Conservation (phyloP, 2,329 filamentous ascomycete genomes). For the Colletotrichum sp. region DNA sequence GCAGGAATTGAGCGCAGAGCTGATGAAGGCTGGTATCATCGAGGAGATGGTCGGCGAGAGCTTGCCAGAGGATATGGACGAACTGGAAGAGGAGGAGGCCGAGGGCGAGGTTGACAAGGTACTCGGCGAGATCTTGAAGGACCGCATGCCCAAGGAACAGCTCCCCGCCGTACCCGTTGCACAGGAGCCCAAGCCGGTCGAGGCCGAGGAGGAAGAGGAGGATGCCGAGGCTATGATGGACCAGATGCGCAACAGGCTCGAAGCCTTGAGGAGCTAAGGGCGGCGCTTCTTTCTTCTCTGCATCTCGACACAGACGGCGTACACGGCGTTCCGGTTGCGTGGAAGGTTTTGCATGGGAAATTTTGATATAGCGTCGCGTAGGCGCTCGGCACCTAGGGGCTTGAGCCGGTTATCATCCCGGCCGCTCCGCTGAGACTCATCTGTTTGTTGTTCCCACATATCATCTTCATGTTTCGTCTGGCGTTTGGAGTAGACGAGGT, state of each 20-base stretch:
- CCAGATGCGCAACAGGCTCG: conserved; percentile 90
- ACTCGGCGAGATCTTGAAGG: conserved; percentile 87
- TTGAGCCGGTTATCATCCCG: not conserved
- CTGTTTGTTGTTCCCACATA: not conserved
- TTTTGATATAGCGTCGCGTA: not conserved
- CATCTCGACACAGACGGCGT: conserved; percentile 15
- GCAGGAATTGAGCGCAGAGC: conserved; percentile 83
- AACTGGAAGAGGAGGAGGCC: conserved; percentile 74
- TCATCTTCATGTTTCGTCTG: conserved; percentile 1
- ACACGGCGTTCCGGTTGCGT: conserved; percentile 4
- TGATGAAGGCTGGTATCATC: conserved; percentile 94
- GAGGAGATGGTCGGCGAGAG: conserved; percentile 95
- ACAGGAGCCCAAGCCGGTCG: conserved; percentile 56
- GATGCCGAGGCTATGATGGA: conserved; percentile 90
- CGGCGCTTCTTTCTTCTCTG: not conserved
- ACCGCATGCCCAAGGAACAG: conserved; percentile 70
- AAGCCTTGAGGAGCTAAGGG: conserved; percentile 83
- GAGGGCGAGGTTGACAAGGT: conserved; percentile 91
- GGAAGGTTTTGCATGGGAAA: not conserved
- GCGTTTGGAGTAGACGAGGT: conserved; percentile 17
- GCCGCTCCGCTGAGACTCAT: not conserved
- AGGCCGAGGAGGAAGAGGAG: conserved; percentile 69
- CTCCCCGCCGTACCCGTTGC: conserved; percentile 60
- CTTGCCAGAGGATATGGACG: conserved; percentile 75
- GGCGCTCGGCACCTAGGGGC: not conserved